Percentiles rank a stretch among this genome's conserved stretches.
These are phyloP conservation scores for Rhizophora mangle DNA, from an alignment of 345 rosid species.

Conservation along the genomic window DNA sequence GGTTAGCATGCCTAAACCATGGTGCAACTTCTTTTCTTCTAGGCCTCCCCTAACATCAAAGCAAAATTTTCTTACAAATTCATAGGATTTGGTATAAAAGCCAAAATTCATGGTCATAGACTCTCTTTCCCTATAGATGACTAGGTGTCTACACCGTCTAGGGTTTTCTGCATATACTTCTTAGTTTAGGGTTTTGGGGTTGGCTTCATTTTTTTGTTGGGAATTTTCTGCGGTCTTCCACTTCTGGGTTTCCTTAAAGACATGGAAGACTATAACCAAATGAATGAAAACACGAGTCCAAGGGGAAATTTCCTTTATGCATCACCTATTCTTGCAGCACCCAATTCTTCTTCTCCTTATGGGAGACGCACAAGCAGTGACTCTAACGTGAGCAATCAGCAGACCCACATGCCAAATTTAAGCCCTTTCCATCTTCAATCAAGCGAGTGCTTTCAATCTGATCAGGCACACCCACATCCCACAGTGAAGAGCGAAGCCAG, in stretches of 20 bases:
- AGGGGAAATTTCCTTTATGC: conserved; percentile 76
- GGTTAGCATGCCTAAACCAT: conserved; percentile 26
- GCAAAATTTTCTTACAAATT: conserved; percentile 10
- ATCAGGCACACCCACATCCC: conserved; percentile 29
- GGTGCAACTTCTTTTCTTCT: conserved; percentile 66
- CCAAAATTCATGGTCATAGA: not conserved
- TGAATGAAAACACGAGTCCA: conserved; percentile 49
- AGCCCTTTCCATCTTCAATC: conserved; percentile 46
- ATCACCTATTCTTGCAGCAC: conserved; percentile 43
- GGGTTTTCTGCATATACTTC: conserved; percentile 29
- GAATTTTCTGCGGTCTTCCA: conserved; percentile 15
- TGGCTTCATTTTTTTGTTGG: conserved; percentile 14
- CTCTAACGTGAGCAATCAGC: conserved; percentile 35
- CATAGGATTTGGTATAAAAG: conserved; percentile 29
- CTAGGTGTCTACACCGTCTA: conserved; percentile 27
- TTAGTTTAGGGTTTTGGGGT: conserved; percentile 42
- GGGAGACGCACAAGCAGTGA: conserved; percentile 36
- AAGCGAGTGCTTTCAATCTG: conserved; percentile 52
- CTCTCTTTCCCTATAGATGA: conserved; percentile 6
- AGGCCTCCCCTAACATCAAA: conserved; percentile 22
- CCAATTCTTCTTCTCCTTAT: conserved; percentile 45
- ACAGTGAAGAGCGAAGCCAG: conserved; percentile 75
- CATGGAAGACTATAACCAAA: conserved; percentile 76
- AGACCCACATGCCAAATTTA: conserved; percentile 32
- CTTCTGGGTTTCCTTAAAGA: conserved; percentile 20